phyloP scores from a whole-genome alignment of 306 rosid species.

The Mucuna pruriens region DNA sequence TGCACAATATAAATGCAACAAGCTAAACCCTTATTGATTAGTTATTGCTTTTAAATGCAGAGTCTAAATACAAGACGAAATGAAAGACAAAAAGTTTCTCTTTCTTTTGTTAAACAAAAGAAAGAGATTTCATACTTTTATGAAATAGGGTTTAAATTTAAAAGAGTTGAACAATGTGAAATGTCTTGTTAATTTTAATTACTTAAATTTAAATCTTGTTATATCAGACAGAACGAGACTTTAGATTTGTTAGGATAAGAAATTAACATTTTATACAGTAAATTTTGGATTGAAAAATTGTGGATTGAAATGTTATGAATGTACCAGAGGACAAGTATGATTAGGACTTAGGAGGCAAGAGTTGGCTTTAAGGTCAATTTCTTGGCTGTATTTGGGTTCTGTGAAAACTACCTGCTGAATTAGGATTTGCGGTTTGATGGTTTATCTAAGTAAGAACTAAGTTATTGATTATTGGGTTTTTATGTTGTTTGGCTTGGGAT shows the following conservation, averaged over 20 bases:
- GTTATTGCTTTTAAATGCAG: neutral
- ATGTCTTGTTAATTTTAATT: neutral
- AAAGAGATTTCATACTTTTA: neutral
- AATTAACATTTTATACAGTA: too few relatives aligned
- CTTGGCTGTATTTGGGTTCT: neutral
- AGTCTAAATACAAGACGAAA: neutral
- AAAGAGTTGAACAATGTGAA: neutral
- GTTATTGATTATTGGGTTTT: neutral
- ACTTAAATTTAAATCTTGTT: neutral
- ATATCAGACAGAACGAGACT: neutral
- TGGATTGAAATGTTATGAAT: neutral
- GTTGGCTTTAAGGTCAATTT: neutral
- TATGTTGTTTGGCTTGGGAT: neutral
- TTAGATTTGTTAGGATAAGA: neutral
- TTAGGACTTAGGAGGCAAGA: neutral
- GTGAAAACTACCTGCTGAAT: neutral
- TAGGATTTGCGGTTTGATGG: neutral
- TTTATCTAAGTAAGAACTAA: neutral
- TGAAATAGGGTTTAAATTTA: neutral
- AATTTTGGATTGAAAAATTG: neutral
- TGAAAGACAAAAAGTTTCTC: neutral
- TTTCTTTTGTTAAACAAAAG: neutral
- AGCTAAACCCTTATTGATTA: constrained; percentile 8
- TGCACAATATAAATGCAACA: constrained; percentile 4
- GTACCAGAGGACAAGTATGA: neutral